phyloP scores from a whole-genome alignment of 345 rosid genomes.

The Odontarrhena argentea region DNA sequence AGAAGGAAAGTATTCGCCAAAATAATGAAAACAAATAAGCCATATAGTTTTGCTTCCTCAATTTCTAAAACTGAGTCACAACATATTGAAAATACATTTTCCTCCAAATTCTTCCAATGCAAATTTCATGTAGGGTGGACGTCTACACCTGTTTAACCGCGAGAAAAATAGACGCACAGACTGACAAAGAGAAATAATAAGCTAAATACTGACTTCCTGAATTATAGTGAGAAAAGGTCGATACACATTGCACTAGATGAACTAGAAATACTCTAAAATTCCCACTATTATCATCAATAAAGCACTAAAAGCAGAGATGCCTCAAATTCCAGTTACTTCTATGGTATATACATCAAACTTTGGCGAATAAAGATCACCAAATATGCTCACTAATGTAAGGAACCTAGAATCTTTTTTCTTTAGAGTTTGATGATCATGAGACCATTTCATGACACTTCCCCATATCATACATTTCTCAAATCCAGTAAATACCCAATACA shows the following conservation, averaged over 20 bases:
- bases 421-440: constrained; percentile 27
- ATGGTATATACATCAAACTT: constrained; percentile 7
- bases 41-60: neutral
- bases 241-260: constrained; percentile 22
- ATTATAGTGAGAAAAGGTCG: neutral
- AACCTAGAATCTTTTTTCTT: constrained; percentile 19
- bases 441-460: constrained; percentile 14
- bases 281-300: neutral
- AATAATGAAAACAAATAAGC: neutral
- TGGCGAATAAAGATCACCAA: constrained; percentile 4
- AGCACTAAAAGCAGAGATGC: constrained; percentile 4
- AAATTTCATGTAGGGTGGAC: constrained; percentile 14
- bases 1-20: neutral
- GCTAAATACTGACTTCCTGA: neutral
- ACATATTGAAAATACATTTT: neutral
- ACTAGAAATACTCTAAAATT: constrained; percentile 18
- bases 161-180: neutral
- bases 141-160: constrained; percentile 13
- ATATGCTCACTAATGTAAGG: constrained; percentile 6
- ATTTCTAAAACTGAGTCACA: constrained; percentile 9
- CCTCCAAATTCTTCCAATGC: neutral
- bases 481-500: constrained; percentile 4
- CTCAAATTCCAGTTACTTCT: constrained; percentile 15
- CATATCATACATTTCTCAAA: constrained; percentile 17
- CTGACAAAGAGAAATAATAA: neutral